A percentile compares a stretch with the other conserved stretches of the same genome.
phyloP scores from a whole-genome alignment of 2,329 filamentous ascomycete genomes.

The Parafenestella ontariensis region DNA sequence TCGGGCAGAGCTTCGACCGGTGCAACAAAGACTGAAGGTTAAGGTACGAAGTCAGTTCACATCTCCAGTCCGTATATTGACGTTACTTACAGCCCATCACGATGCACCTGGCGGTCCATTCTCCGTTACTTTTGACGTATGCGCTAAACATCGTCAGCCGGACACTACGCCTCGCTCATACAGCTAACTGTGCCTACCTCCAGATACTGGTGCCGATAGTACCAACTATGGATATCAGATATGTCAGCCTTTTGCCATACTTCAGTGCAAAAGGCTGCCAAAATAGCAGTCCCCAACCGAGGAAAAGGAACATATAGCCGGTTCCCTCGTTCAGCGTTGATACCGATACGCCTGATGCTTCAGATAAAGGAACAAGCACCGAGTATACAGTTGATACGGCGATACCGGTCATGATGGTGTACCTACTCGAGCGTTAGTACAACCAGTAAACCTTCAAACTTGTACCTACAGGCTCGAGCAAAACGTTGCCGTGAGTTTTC shows the following conservation, averaged over 20 bases:
- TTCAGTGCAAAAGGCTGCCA: conserved; percentile 62
- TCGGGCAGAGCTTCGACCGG: conserved; percentile 60
- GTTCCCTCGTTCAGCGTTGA: conserved; percentile 57
- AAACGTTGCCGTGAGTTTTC: conserved; percentile 34
- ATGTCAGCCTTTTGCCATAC: conserved; percentile 60
- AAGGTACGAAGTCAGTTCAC: no score
- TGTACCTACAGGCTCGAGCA: conserved; percentile 26
- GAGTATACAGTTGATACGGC: conserved; percentile 59
- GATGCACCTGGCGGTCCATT: conserved; percentile 58
- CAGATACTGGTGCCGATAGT: conserved; percentile 53
- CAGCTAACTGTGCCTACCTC: conserved; percentile 31
- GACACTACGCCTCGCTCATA: neutral
- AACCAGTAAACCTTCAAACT: neutral
- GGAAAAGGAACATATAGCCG: conserved; percentile 61
- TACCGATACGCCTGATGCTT: conserved; percentile 56
- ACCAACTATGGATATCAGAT: conserved; percentile 53
- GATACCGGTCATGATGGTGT: conserved; percentile 59
- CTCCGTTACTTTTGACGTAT: conserved; percentile 53
- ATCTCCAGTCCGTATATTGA: no score
- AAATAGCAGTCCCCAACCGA: conserved; percentile 60
- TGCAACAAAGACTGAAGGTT: conserved; percentile 50
- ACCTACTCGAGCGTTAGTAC: conserved; percentile 51
- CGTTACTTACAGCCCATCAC: conserved; percentile 58
- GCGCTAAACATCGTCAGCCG: conserved; percentile 46
- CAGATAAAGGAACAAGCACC: conserved; percentile 57